These are phyloP conservation scores for Venturia nashicola DNA, from an alignment of 2,329 filamentous ascomycete genomes.

Conservation along the genomic window DNA sequence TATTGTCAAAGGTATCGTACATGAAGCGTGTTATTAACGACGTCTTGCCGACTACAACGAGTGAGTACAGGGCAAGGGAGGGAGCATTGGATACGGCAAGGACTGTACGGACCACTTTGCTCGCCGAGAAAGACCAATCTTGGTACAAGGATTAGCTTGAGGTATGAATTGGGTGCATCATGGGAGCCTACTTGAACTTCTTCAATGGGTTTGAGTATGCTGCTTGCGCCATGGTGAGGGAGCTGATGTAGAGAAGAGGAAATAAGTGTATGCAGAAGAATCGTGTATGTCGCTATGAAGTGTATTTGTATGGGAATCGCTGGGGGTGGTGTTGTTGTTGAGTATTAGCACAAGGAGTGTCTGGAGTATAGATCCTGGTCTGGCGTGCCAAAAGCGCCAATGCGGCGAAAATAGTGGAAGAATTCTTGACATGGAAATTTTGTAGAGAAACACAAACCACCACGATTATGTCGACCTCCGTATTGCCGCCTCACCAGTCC, in stretches of 20 bases:
- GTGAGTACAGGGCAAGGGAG: not conserved
- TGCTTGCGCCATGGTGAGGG: conserved; percentile 60
- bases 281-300: not conserved
- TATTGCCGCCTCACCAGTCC: conserved; percentile 55
- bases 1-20: conserved; percentile 99
- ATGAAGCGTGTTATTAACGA: conserved; percentile 98
- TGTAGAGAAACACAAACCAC: not conserved
- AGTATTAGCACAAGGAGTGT: not conserved
- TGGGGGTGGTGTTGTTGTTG: not conserved
- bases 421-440: not conserved
- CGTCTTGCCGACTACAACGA: conserved; percentile 76
- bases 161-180: not conserved
- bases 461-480: not conserved
- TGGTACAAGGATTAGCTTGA: conserved; percentile 9
- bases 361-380: not conserved
- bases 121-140: conserved; percentile 96
- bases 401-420: not conserved
- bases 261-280: not conserved
- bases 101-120: conserved; percentile 70
- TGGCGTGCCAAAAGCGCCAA: not conserved
- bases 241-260: not conserved
- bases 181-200: conserved; percentile 79
- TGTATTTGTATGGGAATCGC: not conserved
- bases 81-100: not conserved
- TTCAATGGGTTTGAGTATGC: conserved; percentile 96